phyloP scores from a whole-genome alignment of 129 eudicot genomes.

The Lactuca saligna region DNA sequence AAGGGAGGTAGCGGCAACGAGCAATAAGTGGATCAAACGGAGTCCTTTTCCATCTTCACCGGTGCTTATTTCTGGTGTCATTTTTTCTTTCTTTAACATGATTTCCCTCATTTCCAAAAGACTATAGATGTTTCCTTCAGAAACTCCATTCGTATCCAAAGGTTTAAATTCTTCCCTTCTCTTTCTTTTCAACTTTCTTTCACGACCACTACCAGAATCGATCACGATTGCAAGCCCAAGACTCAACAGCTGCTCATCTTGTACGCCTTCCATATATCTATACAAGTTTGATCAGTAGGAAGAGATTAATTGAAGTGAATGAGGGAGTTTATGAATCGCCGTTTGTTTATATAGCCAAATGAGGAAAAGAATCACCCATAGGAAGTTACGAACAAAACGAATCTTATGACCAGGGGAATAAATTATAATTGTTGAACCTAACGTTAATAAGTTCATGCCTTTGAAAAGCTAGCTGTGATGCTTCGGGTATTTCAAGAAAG shows the following conservation, averaged over 20 bases:
- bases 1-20: slow-evolving; percentile 61
- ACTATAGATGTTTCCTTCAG: slow-evolving; percentile 54
- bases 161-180: slow-evolving; percentile 23
- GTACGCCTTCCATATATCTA: slow-evolving; percentile 38
- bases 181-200: slow-evolving; percentile 44
- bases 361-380: slow-evolving; percentile 9
- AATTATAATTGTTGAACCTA: slow-evolving; percentile 12
- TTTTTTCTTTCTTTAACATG: slow-evolving; percentile 49
- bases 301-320: neutral
- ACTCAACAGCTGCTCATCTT: slow-evolving; percentile 49
- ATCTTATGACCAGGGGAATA: slow-evolving; percentile 6
- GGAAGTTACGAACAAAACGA: slow-evolving; percentile 19
- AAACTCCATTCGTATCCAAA: slow-evolving; percentile 26
- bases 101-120: slow-evolving; percentile 61
- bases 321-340: slow-evolving; percentile 1
- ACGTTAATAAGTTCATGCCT: neutral
- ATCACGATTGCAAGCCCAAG: slow-evolving; percentile 57
- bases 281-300: neutral
- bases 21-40: slow-evolving; percentile 63
- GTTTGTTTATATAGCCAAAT: slow-evolving; percentile 23
- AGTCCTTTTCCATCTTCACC: slow-evolving; percentile 54
- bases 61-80: slow-evolving; percentile 12
- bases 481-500: slow-evolving; percentile 35
- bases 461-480: slow-evolving; percentile 21
- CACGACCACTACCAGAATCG: slow-evolving; percentile 31